phyloP scores from a whole-genome alignment of 192 early-diverging fungal genomes.

The Funneliformis geosporum region DNA sequence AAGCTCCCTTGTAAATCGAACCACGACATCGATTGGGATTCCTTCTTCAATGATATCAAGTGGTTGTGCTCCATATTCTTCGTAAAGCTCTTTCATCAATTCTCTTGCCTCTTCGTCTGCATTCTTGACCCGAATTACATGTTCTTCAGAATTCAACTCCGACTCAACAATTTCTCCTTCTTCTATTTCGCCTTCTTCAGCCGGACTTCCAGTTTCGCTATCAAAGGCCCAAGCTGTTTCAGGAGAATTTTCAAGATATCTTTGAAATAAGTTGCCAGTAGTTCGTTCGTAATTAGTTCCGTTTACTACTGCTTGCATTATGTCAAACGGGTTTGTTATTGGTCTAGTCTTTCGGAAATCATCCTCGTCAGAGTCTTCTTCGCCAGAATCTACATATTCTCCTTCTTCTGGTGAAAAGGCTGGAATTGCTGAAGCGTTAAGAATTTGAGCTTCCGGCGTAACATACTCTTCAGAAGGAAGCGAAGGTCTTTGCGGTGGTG shows the following conservation, averaged over 20 bases:
- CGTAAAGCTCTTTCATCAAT: background rate
- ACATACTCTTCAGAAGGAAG: background rate
- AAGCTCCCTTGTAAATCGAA: background rate
- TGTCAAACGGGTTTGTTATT: background rate
- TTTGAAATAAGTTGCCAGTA: background rate
- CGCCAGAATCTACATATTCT: background rate
- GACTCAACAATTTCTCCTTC: background rate
- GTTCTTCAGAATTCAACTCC: background rate
- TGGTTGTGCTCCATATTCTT: background rate
- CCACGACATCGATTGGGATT: background rate
- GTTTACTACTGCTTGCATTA: background rate
- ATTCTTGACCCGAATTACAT: background rate
- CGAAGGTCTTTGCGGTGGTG: background rate
- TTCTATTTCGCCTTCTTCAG: background rate
- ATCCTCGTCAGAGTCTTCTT: background rate
- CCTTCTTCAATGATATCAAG: background rate
- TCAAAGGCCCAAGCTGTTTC: background rate
- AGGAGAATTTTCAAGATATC: background rate
- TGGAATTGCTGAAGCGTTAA: background rate
- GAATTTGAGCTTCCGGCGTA: background rate
- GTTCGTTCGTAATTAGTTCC: background rate
- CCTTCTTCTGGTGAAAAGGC: background rate
- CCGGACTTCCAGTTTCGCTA: background rate
- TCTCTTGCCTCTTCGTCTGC: background rate
- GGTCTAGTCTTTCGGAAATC: background rate